Evolutionary conservation across 2,329 filamentous ascomycete species (phyloP).

Genomic region (Cordyceps militaris): DNA sequence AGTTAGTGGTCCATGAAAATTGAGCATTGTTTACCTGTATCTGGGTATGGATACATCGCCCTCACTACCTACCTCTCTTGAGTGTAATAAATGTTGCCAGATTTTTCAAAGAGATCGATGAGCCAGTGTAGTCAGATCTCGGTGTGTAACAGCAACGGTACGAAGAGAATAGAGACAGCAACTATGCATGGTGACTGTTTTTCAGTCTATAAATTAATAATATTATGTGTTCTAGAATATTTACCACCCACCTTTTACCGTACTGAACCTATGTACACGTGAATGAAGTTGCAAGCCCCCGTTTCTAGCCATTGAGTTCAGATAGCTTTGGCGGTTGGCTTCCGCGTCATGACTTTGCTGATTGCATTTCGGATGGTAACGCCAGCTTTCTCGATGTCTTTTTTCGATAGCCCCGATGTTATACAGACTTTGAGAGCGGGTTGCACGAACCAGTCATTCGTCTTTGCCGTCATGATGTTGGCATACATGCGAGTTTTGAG

Average conservation of each 20-base stretch:
- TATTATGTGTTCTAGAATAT: not conserved
- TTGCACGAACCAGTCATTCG: conserved; percentile 61
- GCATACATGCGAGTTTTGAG: conserved; percentile 71
- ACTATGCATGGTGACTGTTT: not conserved
- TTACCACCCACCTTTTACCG: not conserved
- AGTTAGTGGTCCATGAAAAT: too few species aligned
- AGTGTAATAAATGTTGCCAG: too few species aligned
- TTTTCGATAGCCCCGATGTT: conserved; percentile 79
- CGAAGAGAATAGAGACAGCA: too few species aligned
- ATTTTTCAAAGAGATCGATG: too few species aligned
- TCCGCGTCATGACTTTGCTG: conserved; percentile 77
- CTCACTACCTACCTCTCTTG: too few species aligned
- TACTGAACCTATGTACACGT: not conserved
- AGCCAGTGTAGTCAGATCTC: too few species aligned
- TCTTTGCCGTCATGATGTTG: conserved; percentile 56
- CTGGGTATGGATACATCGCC: too few species aligned
- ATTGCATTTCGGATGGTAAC: conserved; percentile 83
- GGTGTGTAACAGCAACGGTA: not conserved
- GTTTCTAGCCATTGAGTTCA: not conserved
- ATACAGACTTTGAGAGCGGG: conserved; percentile 89
- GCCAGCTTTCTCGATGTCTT: conserved; percentile 93
- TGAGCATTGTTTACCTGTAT: too few species aligned
- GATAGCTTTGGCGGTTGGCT: conserved; percentile 37
- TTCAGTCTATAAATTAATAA: not conserved
- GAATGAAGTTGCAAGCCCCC: not conserved